Conservation (phyloP, 2,329 filamentous ascomycete species). For the Knoxdaviesia capensis region DNA sequence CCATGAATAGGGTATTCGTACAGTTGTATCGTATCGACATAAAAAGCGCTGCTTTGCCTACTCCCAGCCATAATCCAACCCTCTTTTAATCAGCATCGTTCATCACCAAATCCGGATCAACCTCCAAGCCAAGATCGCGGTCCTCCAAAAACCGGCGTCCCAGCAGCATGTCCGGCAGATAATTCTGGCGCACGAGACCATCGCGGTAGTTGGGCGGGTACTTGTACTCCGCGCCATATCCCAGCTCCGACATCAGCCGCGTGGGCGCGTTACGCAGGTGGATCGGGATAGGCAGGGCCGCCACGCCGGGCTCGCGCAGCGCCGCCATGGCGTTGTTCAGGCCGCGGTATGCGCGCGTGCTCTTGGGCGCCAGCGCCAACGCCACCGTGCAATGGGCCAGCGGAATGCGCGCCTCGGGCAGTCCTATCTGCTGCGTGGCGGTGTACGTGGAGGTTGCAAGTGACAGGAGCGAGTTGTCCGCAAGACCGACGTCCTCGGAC, state of each 20-base stretch:
- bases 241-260: slow-evolving; percentile 77
- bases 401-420: slow-evolving; percentile 87
- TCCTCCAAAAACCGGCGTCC: slow-evolving; percentile 63
- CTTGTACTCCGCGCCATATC: slow-evolving; percentile 82
- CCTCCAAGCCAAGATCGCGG: slow-evolving; percentile 53
- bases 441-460: slow-evolving; percentile 75
- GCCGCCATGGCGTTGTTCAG: slow-evolving; percentile 64
- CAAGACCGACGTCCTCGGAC: slow-evolving; percentile 80
- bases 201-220: slow-evolving; percentile 83
- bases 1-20: too few relatives aligned
- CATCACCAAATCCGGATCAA: slow-evolving; percentile 48
- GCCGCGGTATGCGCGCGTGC: slow-evolving; percentile 66
- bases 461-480: slow-evolving; percentile 64
- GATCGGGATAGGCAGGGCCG: slow-evolving; percentile 61
- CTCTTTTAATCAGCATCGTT: slow-evolving; percentile 7
- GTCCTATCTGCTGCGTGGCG: slow-evolving; percentile 79
- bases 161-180: slow-evolving; percentile 59
- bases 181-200: slow-evolving; percentile 69
- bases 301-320: slow-evolving; percentile 65
- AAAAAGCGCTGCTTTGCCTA: background rate
- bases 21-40: too few relatives aligned
- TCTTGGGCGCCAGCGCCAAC: slow-evolving; percentile 64
- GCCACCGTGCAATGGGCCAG: slow-evolving; percentile 76
- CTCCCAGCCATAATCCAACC: background rate
- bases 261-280: slow-evolving; percentile 89